Base-by-base conservation (phyloP, 208 protist genomes). In the Angomonas ambiguus region DNA sequence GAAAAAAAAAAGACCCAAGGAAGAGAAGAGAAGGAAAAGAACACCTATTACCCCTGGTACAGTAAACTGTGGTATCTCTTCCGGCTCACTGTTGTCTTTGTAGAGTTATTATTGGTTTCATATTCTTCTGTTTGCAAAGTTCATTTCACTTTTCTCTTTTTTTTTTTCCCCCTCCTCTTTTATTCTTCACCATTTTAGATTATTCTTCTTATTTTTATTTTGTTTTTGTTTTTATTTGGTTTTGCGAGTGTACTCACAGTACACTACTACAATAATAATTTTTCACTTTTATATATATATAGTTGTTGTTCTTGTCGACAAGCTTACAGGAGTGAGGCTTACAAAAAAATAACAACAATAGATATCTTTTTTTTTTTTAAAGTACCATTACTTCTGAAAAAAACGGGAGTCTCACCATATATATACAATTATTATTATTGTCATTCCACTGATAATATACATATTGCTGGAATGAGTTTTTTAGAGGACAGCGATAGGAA, bases 191-290 rank as follows among this genome's bases (percentile, higher is more conserved):
- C 16, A 16, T 45, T 45, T 45, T 45, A 8, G 16, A 45, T 45
- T 45, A 45, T 45, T 45, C 38, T 45, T 45, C 16, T 45, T 45
- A n/a, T 45, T 45, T 45, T 45, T 45, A n/a, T 16, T 45, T 45
- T 45, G 11, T 16, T n/a, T 45, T 45, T 45, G 8, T 45, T 45
- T 45, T 45, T 45, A n/a, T 45, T 45, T 45, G n/a, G n/a, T n/a
- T n/a, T n/a, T n/a, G n/a, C n/a, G n/a, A n/a, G n/a, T n/a, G n/a
- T n/a, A n/a, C n/a, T n/a, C n/a, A n/a, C n/a, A n/a, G n/a, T n/a
- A n/a, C n/a, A n/a, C n/a, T n/a, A 45, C 16, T n/a, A 45, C 16
- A 45, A 45, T 45, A 45, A 45, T 45, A 45, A 45, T 45, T n/a
- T 45, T 45, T 45, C 38, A 45, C 16, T 45, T n/a, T 45, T n/a